Evolutionary conservation across 768 basidiomycete genomes (phyloP).

Genomic region (Rhizopogon vinicolor): DNA sequence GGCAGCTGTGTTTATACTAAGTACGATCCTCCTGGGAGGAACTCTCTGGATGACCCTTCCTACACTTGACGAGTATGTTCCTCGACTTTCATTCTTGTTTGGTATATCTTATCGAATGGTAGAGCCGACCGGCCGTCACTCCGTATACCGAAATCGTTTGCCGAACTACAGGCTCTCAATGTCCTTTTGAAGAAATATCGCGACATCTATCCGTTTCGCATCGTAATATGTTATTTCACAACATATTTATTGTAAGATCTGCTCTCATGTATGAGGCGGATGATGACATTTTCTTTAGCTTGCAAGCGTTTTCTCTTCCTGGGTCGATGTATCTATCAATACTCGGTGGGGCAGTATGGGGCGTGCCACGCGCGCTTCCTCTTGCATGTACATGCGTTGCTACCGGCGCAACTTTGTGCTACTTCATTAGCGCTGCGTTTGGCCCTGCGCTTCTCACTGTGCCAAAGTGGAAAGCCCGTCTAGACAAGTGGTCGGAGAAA

Average conservation of each 20-base stretch:
- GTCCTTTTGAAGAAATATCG: conserved; percentile 87
- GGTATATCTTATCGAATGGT: conserved; percentile 9
- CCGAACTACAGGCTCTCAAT: conserved; percentile 83
- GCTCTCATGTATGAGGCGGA: background rate
- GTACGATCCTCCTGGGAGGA: conserved; percentile 66
- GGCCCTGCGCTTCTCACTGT: conserved; percentile 88
- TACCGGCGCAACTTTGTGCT: conserved; percentile 87
- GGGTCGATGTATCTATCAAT: conserved; percentile 99
- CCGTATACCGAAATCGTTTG: conserved; percentile 85
- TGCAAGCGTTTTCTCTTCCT: conserved; percentile 94
- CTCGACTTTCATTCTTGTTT: background rate
- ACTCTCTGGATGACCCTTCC: conserved; percentile 82
- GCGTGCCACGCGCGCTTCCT: conserved; percentile 78
- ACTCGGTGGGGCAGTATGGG: conserved; percentile 94
- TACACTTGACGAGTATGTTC: conserved; percentile 67
- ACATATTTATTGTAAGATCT: conserved; percentile 86
- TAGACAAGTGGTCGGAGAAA: conserved; percentile 80
- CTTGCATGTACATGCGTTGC: conserved; percentile 93
- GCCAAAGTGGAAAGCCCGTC: conserved; percentile 76
- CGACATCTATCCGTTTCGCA: conserved; percentile 79
- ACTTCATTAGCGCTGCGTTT: conserved; percentile 85
- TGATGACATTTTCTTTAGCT: conserved; percentile 38
- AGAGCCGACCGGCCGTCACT: conserved; percentile 75
- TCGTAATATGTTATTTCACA: conserved; percentile 81
- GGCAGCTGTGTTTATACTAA: conserved; percentile 67